phyloP scores from a whole-genome alignment of 306 rosid species.

The Cucumis melo region DNA sequence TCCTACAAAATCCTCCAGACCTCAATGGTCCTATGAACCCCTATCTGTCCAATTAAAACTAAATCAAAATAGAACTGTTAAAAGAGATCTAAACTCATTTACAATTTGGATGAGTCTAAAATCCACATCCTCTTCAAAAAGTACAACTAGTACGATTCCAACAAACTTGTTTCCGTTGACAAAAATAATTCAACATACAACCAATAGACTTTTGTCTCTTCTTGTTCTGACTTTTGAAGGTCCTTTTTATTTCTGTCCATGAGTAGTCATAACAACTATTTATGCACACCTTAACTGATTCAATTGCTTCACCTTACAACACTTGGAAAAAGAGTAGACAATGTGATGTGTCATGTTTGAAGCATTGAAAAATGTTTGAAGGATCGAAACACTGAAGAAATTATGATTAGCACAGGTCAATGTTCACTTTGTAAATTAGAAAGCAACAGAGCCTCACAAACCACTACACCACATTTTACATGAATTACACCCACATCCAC shows the following conservation, averaged over 20 bases:
- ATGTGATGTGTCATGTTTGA: not conserved
- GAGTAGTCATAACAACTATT: not conserved
- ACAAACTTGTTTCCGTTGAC: not conserved
- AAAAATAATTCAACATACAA: not conserved
- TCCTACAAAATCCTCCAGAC: not conserved
- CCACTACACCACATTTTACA: conserved; percentile 36
- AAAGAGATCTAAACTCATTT: not conserved
- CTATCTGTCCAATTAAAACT: not conserved
- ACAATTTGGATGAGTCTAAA: not conserved
- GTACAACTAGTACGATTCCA: not conserved
- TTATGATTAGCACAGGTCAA: conserved; percentile 5
- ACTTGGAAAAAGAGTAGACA: not conserved
- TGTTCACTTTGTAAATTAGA: conserved; percentile 9
- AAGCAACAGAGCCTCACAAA: conserved; percentile 18
- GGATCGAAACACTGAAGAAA: not conserved
- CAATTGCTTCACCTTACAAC: not conserved
- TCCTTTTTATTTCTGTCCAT: no score
- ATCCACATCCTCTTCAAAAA: not conserved
- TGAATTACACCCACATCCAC: conserved; percentile 8
- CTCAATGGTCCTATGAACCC: not conserved
- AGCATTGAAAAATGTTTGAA: not conserved
- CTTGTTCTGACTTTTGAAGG: not conserved
- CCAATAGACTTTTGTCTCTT: not conserved
- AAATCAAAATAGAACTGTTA: not conserved
- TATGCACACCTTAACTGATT: not conserved